Percentiles rank a stretch among this genome's conserved stretches.
phyloP scores from a whole-genome alignment of 129 eudicot species.

The Flaveria ramosissima region DNA sequence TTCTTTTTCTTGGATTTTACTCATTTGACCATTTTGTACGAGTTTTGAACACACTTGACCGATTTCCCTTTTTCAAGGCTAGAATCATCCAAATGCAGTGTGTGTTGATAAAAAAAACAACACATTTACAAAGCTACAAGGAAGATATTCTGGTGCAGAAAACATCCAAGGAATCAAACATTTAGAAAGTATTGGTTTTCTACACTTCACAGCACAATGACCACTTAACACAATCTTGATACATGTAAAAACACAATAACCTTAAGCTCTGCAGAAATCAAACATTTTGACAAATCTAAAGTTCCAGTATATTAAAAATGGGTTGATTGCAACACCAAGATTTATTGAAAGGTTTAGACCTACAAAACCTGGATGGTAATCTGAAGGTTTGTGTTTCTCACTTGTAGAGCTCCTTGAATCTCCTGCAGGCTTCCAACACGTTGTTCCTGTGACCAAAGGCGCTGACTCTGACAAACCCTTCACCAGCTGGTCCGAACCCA shows the following conservation, averaged over 20 bases:
- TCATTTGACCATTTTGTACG: not conserved
- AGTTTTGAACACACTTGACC: not conserved
- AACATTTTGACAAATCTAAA: constrained; percentile 23
- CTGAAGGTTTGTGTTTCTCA: constrained; percentile 31
- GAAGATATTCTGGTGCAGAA: constrained; percentile 12
- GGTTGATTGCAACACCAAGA: constrained; percentile 4
- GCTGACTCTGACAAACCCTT: constrained; percentile 90
- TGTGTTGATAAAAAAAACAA: not conserved
- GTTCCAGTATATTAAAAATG: not conserved
- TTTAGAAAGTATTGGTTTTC: constrained; percentile 1
- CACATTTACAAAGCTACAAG: constrained; percentile 3
- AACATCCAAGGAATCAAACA: not conserved
- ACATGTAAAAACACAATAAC: constrained; percentile 16
- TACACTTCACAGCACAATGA: not conserved
- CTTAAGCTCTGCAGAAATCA: constrained; percentile 11
- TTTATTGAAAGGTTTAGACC: constrained; percentile 22
- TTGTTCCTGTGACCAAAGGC: constrained; percentile 88
- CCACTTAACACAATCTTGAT: not conserved
- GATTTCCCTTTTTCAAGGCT: not conserved
- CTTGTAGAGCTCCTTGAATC: constrained; percentile 92
- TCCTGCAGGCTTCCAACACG: constrained; percentile 89
- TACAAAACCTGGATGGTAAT: constrained; percentile 21
- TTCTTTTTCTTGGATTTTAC: not conserved
- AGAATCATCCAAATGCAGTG: not conserved
- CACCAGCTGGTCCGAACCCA: constrained; percentile 98